Percentiles rank a stretch among this genome's conserved stretches.
These are phyloP conservation scores for Trifolium subterraneum DNA, from an alignment of 306 rosid genomes.

Conservation along the genomic window DNA sequence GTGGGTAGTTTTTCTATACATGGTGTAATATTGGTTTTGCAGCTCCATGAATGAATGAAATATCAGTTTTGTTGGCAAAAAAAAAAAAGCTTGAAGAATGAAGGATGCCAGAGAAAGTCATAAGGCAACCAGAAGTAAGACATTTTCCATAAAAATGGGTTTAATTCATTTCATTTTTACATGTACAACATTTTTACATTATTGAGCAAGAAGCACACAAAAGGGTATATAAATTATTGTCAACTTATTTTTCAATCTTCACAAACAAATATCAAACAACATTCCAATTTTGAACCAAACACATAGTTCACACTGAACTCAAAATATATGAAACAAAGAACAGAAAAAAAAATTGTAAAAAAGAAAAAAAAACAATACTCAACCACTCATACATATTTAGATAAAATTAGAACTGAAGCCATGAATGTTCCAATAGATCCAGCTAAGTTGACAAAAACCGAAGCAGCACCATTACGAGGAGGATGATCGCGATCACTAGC, in stretches of 20 bases:
- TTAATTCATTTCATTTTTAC: constrained; percentile 36
- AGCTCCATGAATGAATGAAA: too few relatives aligned
- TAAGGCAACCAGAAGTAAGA: neutral
- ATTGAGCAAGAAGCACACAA: constrained; percentile 40
- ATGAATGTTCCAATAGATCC: constrained; percentile 65
- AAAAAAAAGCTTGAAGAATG: neutral
- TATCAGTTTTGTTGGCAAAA: too few relatives aligned
- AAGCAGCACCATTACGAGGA: constrained; percentile 63
- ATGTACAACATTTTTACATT: constrained; percentile 41
- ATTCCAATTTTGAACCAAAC: constrained; percentile 47
- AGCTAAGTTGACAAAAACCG: constrained; percentile 48
- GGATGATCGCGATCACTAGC: constrained; percentile 51
- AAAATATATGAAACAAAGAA: constrained; percentile 33
- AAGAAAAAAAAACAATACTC: neutral
- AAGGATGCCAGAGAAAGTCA: neutral
- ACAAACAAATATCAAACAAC: constrained; percentile 56
- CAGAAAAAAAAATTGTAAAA: neutral
- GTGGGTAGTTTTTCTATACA: too few relatives aligned
- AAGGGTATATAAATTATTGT: constrained; percentile 29
- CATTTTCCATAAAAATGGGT: constrained; percentile 36
- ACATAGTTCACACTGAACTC: constrained; percentile 49
- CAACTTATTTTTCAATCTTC: constrained; percentile 46
- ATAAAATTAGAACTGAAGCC: constrained; percentile 56
- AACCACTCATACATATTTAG: constrained; percentile 27
- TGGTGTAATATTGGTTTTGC: too few relatives aligned